phyloP scores from a whole-genome alignment of 2,329 filamentous ascomycete species.

The Ophiostoma australiae region DNA sequence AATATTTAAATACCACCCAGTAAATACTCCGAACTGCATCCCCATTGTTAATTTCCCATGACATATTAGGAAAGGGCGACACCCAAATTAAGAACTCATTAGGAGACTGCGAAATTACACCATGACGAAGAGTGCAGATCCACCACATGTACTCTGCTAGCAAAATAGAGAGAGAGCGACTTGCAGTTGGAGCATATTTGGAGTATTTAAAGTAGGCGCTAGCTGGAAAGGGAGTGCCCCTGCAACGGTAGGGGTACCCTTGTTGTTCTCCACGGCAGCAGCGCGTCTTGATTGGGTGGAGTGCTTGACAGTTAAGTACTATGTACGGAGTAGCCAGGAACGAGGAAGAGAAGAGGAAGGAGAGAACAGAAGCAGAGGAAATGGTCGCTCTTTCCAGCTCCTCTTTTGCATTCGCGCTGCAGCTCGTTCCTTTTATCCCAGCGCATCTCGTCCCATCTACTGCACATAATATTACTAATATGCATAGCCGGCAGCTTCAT shows the following conservation, averaged over 20 bases:
- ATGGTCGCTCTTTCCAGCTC: neutral
- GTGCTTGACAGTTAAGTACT: neutral
- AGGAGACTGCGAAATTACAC: slow-evolving; percentile 8
- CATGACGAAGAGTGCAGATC: neutral
- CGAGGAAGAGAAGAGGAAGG: neutral
- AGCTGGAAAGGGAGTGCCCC: neutral
- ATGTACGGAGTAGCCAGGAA: neutral
- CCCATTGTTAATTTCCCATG: slow-evolving; percentile 1
- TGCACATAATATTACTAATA: neutral
- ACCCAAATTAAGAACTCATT: slow-evolving; percentile 1
- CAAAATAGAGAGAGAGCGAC: neutral
- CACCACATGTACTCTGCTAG: neutral
- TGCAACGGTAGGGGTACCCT: neutral
- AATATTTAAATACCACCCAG: neutral
- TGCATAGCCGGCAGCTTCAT: neutral
- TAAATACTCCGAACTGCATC: neutral
- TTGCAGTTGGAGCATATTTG: neutral
- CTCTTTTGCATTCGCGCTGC: neutral
- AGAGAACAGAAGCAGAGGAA: neutral
- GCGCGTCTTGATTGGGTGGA: slow-evolving; percentile 3
- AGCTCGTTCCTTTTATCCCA: neutral
- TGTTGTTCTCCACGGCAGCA: neutral
- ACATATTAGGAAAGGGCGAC: slow-evolving; percentile 5
- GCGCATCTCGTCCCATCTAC: neutral
- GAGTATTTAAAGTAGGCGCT: neutral